Conservation (phyloP, 371 early-diverging fungal species). For the Cokeromyces recurvatus region DNA sequence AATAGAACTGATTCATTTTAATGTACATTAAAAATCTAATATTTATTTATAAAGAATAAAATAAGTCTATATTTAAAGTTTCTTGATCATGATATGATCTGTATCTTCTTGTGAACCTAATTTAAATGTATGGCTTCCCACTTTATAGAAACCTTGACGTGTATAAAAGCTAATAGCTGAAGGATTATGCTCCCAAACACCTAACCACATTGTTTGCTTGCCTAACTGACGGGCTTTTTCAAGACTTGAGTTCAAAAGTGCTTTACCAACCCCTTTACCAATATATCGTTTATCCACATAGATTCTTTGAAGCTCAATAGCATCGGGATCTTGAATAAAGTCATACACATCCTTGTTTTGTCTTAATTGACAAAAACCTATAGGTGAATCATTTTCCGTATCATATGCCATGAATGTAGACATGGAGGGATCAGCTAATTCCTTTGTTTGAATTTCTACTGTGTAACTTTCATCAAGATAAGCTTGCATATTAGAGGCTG, state of each 20-base stretch:
- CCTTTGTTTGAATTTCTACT: slow-evolving; percentile 12
- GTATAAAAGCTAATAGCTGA: slow-evolving; percentile 24
- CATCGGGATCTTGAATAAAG: slow-evolving; percentile 17
- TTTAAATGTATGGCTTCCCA: slow-evolving; percentile 22
- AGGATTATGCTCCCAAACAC: slow-evolving; percentile 33
- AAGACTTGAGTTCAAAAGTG: slow-evolving; percentile 5
- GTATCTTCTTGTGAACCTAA: slow-evolving; percentile 21
- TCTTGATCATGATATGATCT: slow-evolving; percentile 22
- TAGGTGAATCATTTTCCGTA: slow-evolving; percentile 2
- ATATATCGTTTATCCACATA: slow-evolving; percentile 22
- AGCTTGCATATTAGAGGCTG: slow-evolving; percentile 10
- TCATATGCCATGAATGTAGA: slow-evolving; percentile 18
- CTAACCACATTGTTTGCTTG: slow-evolving; percentile 30
- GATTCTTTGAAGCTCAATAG: slow-evolving; percentile 26
- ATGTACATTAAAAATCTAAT: too few relatives aligned
- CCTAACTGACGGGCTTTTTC: slow-evolving; percentile 9
- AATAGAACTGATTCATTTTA: too few relatives aligned
- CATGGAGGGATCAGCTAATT: slow-evolving; percentile 17
- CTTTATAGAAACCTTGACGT: slow-evolving; percentile 18
- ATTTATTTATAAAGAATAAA: too few relatives aligned
- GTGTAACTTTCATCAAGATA: slow-evolving; percentile 16
- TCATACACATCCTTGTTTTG: slow-evolving; percentile 15
- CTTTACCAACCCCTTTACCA: slow-evolving; percentile 23
- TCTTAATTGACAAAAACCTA: slow-evolving; percentile 25
- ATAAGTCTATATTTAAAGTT: slow-evolving; percentile 11